Evolutionary conservation across 2,329 filamentous ascomycete species (phyloP).

Genomic region (Diaporthe sp.): DNA sequence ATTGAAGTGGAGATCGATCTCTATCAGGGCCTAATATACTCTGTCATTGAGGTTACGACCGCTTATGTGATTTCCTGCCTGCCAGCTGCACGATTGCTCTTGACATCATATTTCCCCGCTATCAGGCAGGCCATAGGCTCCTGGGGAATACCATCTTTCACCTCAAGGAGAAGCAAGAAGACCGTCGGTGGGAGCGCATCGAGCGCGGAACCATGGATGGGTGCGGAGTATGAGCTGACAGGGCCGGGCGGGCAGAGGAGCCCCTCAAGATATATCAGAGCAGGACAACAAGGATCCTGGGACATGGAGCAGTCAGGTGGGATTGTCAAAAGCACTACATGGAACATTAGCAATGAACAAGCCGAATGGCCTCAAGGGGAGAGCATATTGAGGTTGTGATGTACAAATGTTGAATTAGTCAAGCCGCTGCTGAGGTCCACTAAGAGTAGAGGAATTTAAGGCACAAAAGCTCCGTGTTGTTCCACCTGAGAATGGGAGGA

Average conservation of each 20-base stretch:
- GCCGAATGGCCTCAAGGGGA: neutral
- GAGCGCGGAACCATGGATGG: slow-evolving; percentile 9
- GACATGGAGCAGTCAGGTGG: slow-evolving; percentile 4
- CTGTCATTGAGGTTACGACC: slow-evolving; percentile 1
- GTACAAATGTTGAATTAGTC: too few relatives aligned
- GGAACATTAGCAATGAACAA: neutral
- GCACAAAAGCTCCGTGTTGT: too few relatives aligned
- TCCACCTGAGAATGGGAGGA: fast-evolving
- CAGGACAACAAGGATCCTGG: slow-evolving; percentile 5
- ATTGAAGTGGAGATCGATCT: slow-evolving; percentile 4
- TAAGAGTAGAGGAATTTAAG: neutral
- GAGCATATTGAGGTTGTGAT: neutral
- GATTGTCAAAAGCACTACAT: slow-evolving; percentile 15
- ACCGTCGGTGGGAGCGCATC: slow-evolving; percentile 5
- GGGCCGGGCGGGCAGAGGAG: neutral
- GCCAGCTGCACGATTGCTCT: neutral
- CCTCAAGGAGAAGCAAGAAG: slow-evolving; percentile 6
- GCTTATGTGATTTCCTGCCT: slow-evolving; percentile 15
- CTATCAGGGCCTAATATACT: neutral
- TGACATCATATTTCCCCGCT: slow-evolving; percentile 10
- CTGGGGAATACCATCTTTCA: slow-evolving; percentile 6
- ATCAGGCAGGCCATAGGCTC: slow-evolving; percentile 1
- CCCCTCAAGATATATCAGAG: neutral
- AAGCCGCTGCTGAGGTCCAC: neutral
- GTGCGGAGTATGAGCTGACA: slow-evolving; percentile 1